Base-by-base conservation (phyloP, 257 asterid genomes). In the Fraxinus americana region DNA sequence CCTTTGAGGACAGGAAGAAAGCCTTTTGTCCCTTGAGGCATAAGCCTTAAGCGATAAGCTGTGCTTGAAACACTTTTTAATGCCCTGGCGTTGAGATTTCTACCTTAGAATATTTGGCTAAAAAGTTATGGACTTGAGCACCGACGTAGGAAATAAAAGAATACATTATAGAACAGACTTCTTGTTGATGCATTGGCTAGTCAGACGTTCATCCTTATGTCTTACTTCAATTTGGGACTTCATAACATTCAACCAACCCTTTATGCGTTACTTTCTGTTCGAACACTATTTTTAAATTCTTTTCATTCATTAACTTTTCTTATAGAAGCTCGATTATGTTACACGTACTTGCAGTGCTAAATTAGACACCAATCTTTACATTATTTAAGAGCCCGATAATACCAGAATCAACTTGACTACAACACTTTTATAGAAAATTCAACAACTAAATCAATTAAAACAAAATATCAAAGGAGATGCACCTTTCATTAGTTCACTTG, bases 391-490 rank as follows among this genome's bases (percentile, higher is more conserved):
- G 73, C 70, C 11, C 50, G 35, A 48, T n/a, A 11, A 23, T 43
- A 6, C 57, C 57, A 14, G 21, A 63, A 39, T 14, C 4, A 35
- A 59, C 8, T 48, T 13, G 57, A 48, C 27, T 36, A 17, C 57
- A 54, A 5, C 59, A 50, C 75, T 35, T 48, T 30, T 67, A 43
- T 2, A 23, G 45, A 77, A 2, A 14, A 36, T 67, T 14, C 59
- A 77, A 54, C 39, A 77, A 75, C 81, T 70, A 74, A 34, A 77
- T 68, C 71, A 14, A 19, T 52, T 52, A 16, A 16, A 4, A 52
- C 61, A 52, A 52, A 52, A 52, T 52, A 23, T 52, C 61, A 14
- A 14, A 13, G 59, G 52, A 12, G 17, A 12, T 43, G 52, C 17
- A 43, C 52, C 52, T 12, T 38, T 12, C 52, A 43, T 43, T 12